Conservation (phyloP, 305 asterid species). For the Fraxinus nigra region DNA sequence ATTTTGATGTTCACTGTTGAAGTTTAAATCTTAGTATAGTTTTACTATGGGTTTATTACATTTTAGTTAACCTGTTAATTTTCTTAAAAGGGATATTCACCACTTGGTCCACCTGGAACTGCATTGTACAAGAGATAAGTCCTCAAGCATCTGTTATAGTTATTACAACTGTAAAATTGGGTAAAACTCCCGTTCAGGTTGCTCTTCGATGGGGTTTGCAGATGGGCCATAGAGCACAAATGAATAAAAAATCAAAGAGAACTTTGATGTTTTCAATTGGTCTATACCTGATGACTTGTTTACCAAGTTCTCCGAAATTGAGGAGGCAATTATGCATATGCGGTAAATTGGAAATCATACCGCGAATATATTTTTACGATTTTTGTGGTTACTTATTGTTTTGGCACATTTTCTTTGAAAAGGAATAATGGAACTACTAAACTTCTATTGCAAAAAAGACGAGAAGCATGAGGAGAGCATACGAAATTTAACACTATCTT, state of each 20-base stretch:
- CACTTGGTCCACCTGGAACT: conserved; percentile 78
- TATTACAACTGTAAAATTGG: conserved; percentile 52
- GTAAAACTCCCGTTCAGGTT: conserved; percentile 76
- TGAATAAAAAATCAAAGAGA: conserved; percentile 63
- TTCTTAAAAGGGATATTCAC: conserved; percentile 51
- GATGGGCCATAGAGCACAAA: conserved; percentile 67
- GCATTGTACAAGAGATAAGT: conserved; percentile 49
- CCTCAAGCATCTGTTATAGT: conserved; percentile 46
- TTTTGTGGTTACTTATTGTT: too few species aligned
- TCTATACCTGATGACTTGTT: too few species aligned
- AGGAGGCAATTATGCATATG: too few species aligned
- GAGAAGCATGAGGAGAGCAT: too few species aligned
- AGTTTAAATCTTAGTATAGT: not conserved
- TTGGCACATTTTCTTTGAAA: too few species aligned
- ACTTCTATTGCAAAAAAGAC: too few species aligned
- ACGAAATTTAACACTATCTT: too few species aligned
- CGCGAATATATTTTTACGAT: too few species aligned
- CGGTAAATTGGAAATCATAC: too few species aligned
- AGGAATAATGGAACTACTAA: too few species aligned
- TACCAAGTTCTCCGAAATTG: too few species aligned
- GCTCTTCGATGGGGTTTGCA: conserved; percentile 82
- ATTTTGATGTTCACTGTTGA: not conserved
- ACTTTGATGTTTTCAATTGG: conserved; percentile 27
- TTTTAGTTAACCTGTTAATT: not conserved
- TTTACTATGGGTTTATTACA: not conserved